phyloP scores from a whole-genome alignment of 495 filamentous ascomycete species.

The Tuber microsphaerosporum region DNA sequence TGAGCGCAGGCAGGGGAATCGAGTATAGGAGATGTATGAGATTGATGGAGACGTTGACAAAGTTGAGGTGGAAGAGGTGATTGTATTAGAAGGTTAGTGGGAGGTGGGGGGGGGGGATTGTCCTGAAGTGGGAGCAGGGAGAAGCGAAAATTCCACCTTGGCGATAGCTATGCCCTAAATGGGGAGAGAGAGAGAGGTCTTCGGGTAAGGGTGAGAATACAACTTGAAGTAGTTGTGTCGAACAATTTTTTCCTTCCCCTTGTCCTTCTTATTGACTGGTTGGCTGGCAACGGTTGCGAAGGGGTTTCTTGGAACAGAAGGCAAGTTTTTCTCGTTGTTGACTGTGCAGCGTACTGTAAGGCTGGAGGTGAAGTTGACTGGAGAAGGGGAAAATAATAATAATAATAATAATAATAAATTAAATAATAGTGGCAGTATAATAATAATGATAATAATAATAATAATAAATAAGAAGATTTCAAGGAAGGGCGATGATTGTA shows the following conservation, averaged over 20 bases:
- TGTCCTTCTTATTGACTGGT: neutral
- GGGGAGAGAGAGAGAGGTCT: neutral
- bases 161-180: constrained; percentile 17
- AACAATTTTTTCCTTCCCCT: constrained; percentile 8
- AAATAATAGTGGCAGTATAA: neutral
- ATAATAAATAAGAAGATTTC: neutral
- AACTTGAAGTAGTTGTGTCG: constrained; percentile 2
- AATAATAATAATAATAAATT: no score
- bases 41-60: neutral
- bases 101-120: constrained; percentile 23
- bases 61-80: constrained; percentile 17
- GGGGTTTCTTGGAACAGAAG: neutral
- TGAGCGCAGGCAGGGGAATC: constrained; percentile 9
- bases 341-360: neutral
- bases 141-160: constrained; percentile 24
- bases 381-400: neutral
- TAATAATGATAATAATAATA: neutral
- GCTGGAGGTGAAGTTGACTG: neutral
- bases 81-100: constrained; percentile 15
- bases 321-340: neutral
- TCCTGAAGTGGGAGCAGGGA: constrained; percentile 19
- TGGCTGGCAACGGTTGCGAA: neutral
- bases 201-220: neutral
- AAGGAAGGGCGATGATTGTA: neutral
- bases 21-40: neutral